Base-by-base conservation (phyloP, 139 green algal genomes). In the Coccomyxa sp. region DNA sequence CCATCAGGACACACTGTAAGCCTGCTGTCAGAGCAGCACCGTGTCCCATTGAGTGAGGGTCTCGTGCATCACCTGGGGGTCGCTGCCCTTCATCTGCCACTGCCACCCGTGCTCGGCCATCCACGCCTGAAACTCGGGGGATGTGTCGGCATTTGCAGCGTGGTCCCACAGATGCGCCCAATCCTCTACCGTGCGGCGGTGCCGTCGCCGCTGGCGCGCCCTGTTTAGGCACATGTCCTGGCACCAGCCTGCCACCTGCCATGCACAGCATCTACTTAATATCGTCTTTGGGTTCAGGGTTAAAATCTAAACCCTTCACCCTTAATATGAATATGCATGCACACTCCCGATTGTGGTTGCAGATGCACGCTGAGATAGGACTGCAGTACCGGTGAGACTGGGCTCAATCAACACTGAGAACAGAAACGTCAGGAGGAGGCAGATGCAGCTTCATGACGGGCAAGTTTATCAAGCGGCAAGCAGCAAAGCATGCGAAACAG, bases 81-180 rank as follows among this genome's bases (percentile, higher is more conserved):
- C 38, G 30, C 31, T 32, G 30, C 59, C 23, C 23, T 27, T 31
- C 4, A 60, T 63, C 38, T 59, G 1, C 88, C 88, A 94, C 15
- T 28, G 32, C 82, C 84, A 91, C 23, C 87, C 86, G 16, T 76
- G 66, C 28, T 67, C 60, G 21, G 58, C 30, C 82, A 89, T 83
- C 78, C 82, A 91, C 3, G 80, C 80, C 11, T 51, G 14, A 21
- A 94, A 85, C 14, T 18, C 81, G 0, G 82, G 68, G 25, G 57
- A 77, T 17, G 57, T 76, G 57, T 96, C 94, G 0, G 93, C 93
- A 23, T 92, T 93, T 25, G 90, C 51, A 0, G 88, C 94, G 77
- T 97, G 94, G 77, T 96, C 87, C 80, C 90, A 87, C 74, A 97
- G 88, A 86, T 95, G 90, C 76, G 60, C 81, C 94, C 93, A 97